Evolutionary conservation across 306 rosid genomes (phyloP).

Genomic region (Sechiopsis laciniata): DNA sequence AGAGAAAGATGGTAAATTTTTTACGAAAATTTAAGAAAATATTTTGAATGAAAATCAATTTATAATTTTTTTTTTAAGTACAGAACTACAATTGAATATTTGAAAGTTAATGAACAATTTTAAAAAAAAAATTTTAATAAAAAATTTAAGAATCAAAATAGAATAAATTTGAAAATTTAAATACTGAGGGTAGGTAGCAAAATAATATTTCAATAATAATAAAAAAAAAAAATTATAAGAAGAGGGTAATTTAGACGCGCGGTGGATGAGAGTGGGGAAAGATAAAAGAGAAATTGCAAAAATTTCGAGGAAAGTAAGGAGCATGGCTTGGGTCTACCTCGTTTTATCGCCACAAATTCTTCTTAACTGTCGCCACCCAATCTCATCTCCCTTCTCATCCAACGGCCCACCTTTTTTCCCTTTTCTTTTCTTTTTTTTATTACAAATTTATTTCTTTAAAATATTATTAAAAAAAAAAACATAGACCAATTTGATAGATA

Average conservation of each 20-base stretch:
- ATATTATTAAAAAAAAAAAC: background rate
- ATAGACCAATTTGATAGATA: background rate
- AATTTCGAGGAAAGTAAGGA: slow-evolving; percentile 17
- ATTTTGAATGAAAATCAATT: no score
- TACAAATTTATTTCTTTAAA: background rate
- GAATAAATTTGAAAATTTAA: no score
- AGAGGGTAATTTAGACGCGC: background rate
- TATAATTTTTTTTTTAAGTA: no score
- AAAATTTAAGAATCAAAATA: no score
- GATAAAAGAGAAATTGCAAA: background rate
- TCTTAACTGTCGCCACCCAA: slow-evolving; percentile 21
- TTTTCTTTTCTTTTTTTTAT: no score
- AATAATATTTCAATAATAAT: no score
- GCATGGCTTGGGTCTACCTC: slow-evolving; percentile 13
- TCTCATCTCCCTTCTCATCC: slow-evolving; percentile 9
- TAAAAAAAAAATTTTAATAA: no score
- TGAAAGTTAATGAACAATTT: no score
- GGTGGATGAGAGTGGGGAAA: background rate
- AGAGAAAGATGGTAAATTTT: no score
- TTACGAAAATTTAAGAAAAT: no score
- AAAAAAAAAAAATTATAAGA: background rate
- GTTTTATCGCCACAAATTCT: slow-evolving; percentile 21
- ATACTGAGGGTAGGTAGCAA: no score
- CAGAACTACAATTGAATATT: no score
- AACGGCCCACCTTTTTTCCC: background rate